Percentiles rank a stretch among this genome's conserved stretches.
These are phyloP conservation scores for Laetiporus sulphureus DNA, from an alignment of 1,284 basidiomycete genomes.

Conservation along the genomic window DNA sequence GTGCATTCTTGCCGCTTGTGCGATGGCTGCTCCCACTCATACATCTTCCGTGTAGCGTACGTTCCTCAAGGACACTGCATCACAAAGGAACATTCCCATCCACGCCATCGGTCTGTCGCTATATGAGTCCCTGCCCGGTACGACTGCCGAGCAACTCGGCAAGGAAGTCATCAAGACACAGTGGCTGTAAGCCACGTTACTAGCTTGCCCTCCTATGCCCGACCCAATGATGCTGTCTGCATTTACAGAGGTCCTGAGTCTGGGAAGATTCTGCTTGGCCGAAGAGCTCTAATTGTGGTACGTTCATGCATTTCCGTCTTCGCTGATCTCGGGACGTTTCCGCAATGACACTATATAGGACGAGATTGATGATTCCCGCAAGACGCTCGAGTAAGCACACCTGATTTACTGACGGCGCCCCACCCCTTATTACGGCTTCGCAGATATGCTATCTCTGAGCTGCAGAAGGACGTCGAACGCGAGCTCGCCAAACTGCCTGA, in stretches of 20 bases:
- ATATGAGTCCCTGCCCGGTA: slow-evolving; percentile 80
- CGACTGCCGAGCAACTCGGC: slow-evolving; percentile 73
- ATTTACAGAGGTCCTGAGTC: slow-evolving; percentile 49
- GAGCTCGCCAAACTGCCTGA: slow-evolving; percentile 63
- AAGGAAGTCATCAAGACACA: slow-evolving; percentile 86
- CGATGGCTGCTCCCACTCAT: not conserved
- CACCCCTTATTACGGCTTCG: slow-evolving; percentile 4
- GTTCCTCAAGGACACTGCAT: slow-evolving; percentile 70
- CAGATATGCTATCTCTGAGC: slow-evolving; percentile 84
- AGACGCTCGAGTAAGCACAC: slow-evolving; percentile 68
- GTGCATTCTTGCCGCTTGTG: slow-evolving; percentile 16
- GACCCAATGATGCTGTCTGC: slow-evolving; percentile 5
- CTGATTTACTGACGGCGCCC: slow-evolving; percentile 4
- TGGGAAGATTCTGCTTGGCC: slow-evolving; percentile 70
- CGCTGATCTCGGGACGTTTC: slow-evolving; percentile 9
- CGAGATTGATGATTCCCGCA: slow-evolving; percentile 91
- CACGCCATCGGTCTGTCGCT: slow-evolving; percentile 90
- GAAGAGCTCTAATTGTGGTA: slow-evolving; percentile 79
- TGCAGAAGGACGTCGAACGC: slow-evolving; percentile 79
- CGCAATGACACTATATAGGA: slow-evolving; percentile 47
- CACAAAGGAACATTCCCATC: slow-evolving; percentile 81
- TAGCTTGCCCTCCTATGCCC: slow-evolving; percentile 1
- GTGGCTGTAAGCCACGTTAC: slow-evolving; percentile 65
- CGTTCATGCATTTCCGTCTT: slow-evolving; percentile 25
- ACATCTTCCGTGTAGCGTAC: slow-evolving; percentile 52